Base-by-base conservation (phyloP, 202 grass and related monocot genomes). In the Miscanthus sacchariflorus region DNA sequence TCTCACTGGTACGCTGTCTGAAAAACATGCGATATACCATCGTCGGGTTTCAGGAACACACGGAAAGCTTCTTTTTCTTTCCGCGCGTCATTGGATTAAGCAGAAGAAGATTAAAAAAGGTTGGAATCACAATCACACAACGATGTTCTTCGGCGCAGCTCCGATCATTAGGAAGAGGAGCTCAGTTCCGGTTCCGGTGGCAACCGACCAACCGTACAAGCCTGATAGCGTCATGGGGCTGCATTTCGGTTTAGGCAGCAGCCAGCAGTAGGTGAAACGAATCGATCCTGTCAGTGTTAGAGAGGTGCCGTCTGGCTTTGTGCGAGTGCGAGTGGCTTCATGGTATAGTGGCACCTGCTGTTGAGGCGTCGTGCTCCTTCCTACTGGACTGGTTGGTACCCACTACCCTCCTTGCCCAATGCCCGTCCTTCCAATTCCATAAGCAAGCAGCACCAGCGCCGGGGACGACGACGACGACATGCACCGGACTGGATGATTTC, bases 281-380 rank as follows among this genome's bases (percentile, higher is more conserved):
- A 25, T 12, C 59, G n/a, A 65, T 65, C 61, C 61, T 65, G 70
- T 72, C n/a, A 42, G 61, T 61, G 56, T 61, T 59, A n/a, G 56
- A 59, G 19, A 59, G 18, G 50, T 56, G 15, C 52, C 9, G n/a
- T 65, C 13, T 27, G 61, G 61, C 61, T 65, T 65, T 25, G 61
- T 65, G 61, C 61, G 61, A 39, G 38, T 39, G 38, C 38, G 38
- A 21, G 8, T 73, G 39, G 38, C 38, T 68, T 68, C 24, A 7
- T 72, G 69, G 19, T 72, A 11, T 72, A 11, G 70, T 25, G 61
- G 61, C 23, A 5, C 11, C 10, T 74, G 45, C 40, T 45, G 71
- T 25, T 24, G n/a, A 14, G 40, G 40, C 12, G 40, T 45, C 71
- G 5, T 30, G 7, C 73, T 76, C 23, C 35, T 70, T 65, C 4